Conservation (phyloP, 1,139 yeast species). For the Meyerozyma elateridarum region DNA sequence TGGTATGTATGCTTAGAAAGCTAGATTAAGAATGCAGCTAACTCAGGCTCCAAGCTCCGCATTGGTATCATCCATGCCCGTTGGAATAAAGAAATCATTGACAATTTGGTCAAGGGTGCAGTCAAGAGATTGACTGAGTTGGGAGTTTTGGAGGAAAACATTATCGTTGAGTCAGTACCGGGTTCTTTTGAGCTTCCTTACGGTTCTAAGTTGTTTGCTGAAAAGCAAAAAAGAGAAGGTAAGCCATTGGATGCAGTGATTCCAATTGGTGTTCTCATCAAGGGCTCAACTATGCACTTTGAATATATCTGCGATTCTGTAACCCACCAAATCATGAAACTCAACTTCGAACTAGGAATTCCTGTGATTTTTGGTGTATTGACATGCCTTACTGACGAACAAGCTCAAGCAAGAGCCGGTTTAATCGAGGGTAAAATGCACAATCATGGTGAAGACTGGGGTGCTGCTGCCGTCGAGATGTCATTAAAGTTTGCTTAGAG, state of each 20-base stretch:
- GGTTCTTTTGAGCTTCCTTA: conserved; percentile 92
- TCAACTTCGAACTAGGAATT: conserved; percentile 63
- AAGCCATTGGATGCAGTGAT: conserved; percentile 76
- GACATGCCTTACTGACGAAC: conserved; percentile 90
- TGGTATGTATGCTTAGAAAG: conserved; percentile 29
- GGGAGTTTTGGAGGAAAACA: conserved; percentile 74
- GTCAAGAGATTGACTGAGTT: conserved; percentile 50
- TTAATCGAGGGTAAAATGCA: conserved; percentile 68
- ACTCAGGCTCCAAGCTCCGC: conserved; percentile 51
- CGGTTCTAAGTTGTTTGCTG: conserved; percentile 57
- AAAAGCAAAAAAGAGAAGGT: conserved; percentile 40
- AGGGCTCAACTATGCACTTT: conserved; percentile 97
- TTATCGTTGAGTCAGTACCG: conserved; percentile 79
- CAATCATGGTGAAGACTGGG: conserved; percentile 98
- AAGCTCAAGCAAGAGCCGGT: conserved; percentile 94
- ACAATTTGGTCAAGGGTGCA: conserved; percentile 78
- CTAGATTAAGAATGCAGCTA: neutral
- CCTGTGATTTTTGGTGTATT: conserved; percentile 93
- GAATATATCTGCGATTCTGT: conserved; percentile 94
- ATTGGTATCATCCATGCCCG: conserved; percentile 92
- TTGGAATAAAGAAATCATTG: conserved; percentile 81
- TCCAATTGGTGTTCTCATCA: conserved; percentile 90
- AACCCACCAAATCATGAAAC: conserved; percentile 77
- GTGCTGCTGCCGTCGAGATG: conserved; percentile 99
- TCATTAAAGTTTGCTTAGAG: conserved; percentile 43